phyloP scores from a whole-genome alignment of 208 protist genomes.

The Leishmania aethiopica region DNA sequence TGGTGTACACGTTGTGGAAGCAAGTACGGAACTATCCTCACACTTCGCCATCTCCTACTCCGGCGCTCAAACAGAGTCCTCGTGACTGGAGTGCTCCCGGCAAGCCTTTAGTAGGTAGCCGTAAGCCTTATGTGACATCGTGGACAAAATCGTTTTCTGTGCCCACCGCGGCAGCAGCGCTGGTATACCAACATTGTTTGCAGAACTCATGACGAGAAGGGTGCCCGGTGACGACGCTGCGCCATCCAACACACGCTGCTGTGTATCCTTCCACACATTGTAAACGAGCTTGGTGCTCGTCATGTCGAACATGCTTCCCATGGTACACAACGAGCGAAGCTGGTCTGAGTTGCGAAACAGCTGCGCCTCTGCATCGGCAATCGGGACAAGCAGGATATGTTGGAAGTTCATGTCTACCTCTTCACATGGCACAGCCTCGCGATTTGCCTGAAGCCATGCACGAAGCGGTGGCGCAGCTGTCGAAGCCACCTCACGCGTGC shows the following conservation, averaged over 20 bases:
- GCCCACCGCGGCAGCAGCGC: slow-evolving; percentile 45
- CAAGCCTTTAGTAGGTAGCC: slow-evolving; percentile 33
- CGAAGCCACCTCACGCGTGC: slow-evolving; percentile 5
- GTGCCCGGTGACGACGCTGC: slow-evolving; percentile 29
- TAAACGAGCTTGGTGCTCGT: slow-evolving; percentile 44
- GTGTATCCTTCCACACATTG: slow-evolving; percentile 35
- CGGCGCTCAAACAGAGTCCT: neutral
- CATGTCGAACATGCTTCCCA: slow-evolving; percentile 52
- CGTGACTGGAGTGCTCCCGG: neutral
- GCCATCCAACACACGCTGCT: slow-evolving; percentile 6
- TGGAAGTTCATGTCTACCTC: slow-evolving; percentile 65
- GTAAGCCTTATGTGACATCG: slow-evolving; percentile 52
- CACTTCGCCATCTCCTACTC: neutral
- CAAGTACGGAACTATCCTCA: neutral
- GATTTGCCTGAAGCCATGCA: slow-evolving; percentile 14
- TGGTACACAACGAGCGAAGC: slow-evolving; percentile 21
- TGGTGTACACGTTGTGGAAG: neutral
- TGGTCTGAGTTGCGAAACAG: slow-evolving; percentile 26
- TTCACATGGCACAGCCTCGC: slow-evolving; percentile 17
- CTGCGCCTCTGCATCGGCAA: slow-evolving; percentile 46
- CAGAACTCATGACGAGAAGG: slow-evolving; percentile 71
- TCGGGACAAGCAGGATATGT: slow-evolving; percentile 61
- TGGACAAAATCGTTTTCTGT: slow-evolving; percentile 39
- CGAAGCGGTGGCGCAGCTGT: slow-evolving; percentile 5
- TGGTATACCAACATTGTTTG: slow-evolving; percentile 58